Conservation (phyloP, 2,329 filamentous ascomycete species). For the Aspergillus sp. region DNA sequence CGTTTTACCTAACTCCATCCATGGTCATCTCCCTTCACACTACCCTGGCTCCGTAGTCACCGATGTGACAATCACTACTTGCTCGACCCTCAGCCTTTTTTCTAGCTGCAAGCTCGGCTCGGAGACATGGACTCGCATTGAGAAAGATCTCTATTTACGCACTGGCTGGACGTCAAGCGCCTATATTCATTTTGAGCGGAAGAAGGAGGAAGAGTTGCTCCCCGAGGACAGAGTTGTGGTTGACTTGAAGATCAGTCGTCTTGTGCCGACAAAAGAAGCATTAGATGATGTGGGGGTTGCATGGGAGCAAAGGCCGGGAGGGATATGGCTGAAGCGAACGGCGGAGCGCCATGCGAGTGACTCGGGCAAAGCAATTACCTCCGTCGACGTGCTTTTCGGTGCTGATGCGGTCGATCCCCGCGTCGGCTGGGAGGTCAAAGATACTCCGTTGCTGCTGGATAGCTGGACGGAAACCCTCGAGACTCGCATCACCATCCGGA, state of each 20-base stretch:
- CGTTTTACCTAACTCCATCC: constrained; percentile 77
- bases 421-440: constrained; percentile 74
- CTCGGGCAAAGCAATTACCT: constrained; percentile 69
- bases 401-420: constrained; percentile 88
- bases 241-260: constrained; percentile 69
- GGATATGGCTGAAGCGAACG: constrained; percentile 77
- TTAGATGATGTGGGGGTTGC: constrained; percentile 51
- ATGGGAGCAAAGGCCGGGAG: constrained; percentile 75
- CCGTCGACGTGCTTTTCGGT: constrained; percentile 81
- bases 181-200: constrained; percentile 76
- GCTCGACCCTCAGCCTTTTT: constrained; percentile 69
- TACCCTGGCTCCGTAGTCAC: constrained; percentile 80
- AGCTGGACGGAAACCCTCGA: constrained; percentile 57
- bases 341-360: constrained; percentile 69
- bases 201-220: constrained; percentile 77
- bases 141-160: constrained; percentile 83
- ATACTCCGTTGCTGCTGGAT: constrained; percentile 68
- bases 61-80: constrained; percentile 74
- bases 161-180: constrained; percentile 69
- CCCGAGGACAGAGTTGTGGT: constrained; percentile 72
- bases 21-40: constrained; percentile 81
- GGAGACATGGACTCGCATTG: constrained; percentile 72
- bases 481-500: constrained; percentile 71
- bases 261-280: constrained; percentile 61
- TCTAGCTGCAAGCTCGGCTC: constrained; percentile 71